Evolutionary conservation across 2,329 filamentous ascomycete genomes (phyloP).

Genomic region (Atkinsonella hypoxylon): DNA sequence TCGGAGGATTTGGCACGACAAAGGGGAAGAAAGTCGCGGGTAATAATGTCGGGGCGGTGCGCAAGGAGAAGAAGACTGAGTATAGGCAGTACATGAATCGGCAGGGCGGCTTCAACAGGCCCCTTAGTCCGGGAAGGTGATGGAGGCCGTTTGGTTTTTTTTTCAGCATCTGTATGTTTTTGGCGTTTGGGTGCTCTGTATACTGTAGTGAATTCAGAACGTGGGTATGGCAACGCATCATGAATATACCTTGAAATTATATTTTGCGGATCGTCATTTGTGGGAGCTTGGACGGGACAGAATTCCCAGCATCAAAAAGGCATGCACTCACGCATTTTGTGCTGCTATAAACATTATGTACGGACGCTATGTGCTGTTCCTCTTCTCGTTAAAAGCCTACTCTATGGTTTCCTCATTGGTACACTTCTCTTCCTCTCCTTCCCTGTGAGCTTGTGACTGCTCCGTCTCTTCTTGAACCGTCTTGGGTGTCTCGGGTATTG

Average conservation of each 20-base stretch:
- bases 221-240: no score
- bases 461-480: slow-evolving; percentile 7
- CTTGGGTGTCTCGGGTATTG: slow-evolving; percentile 5
- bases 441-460: background rate
- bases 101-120: slow-evolving; percentile 69
- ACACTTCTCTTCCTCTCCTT: background rate
- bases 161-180: background rate
- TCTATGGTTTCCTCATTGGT: slow-evolving; percentile 8
- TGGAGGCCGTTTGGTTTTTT: no score
- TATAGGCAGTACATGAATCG: slow-evolving; percentile 97
- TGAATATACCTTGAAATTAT: no score
- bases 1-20: slow-evolving; percentile 72
- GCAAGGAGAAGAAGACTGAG: slow-evolving; percentile 88
- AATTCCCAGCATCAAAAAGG: no score
- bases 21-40: slow-evolving; percentile 82
- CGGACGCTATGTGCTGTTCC: slow-evolving; percentile 14
- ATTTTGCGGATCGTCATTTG: no score
- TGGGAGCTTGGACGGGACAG: no score
- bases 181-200: background rate
- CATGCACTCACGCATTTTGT: background rate
- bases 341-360: slow-evolving; percentile 26
- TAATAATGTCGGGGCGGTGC: slow-evolving; percentile 70
- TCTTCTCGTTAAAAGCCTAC: background rate
- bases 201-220: no score
- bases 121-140: slow-evolving; percentile 47